Percentiles rank a stretch among this genome's conserved stretches.
These are phyloP conservation scores for Pouteria glomerata DNA, from an alignment of 148 eudicot genomes.

Conservation along the genomic window DNA sequence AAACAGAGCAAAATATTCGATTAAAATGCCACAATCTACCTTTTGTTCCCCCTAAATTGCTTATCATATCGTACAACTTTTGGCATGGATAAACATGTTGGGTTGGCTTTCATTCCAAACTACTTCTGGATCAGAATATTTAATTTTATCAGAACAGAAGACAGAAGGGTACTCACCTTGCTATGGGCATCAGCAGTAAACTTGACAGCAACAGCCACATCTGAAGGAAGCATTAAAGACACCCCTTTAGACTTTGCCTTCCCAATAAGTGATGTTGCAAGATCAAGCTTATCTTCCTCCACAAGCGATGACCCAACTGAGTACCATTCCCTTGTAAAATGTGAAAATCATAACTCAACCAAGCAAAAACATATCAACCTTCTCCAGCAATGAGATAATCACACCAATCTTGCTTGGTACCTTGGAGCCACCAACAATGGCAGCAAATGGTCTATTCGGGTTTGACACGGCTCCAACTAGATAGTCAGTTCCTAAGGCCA, in stretches of 20 bases:
- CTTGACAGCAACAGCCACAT: constrained; percentile 71
- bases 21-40: too few relatives aligned
- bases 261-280: constrained; percentile 70
- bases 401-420: constrained; percentile 86
- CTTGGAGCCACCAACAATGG: constrained; percentile 92
- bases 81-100: too few relatives aligned
- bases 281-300: constrained; percentile 88
- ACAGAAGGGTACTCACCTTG: constrained; percentile 46
- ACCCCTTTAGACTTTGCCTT: constrained; percentile 87
- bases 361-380: constrained; percentile 62
- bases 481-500: constrained; percentile 72
- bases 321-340: constrained; percentile 84
- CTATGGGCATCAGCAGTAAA: constrained; percentile 90
- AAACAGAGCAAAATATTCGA: too few relatives aligned
- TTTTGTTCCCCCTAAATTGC: too few relatives aligned
- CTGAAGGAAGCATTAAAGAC: constrained; percentile 64
- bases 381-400: constrained; percentile 71
- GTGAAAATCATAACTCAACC: constrained; percentile 97
- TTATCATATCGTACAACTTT: too few relatives aligned
- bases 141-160: too few relatives aligned
- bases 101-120: too few relatives aligned
- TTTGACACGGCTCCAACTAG: constrained; percentile 80
- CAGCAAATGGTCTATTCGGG: constrained; percentile 92
- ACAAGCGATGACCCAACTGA: constrained; percentile 79
- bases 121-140: too few relatives aligned